phyloP scores from a whole-genome alignment of 345 rosid species.

The Xanthoceras sorbifolium region DNA sequence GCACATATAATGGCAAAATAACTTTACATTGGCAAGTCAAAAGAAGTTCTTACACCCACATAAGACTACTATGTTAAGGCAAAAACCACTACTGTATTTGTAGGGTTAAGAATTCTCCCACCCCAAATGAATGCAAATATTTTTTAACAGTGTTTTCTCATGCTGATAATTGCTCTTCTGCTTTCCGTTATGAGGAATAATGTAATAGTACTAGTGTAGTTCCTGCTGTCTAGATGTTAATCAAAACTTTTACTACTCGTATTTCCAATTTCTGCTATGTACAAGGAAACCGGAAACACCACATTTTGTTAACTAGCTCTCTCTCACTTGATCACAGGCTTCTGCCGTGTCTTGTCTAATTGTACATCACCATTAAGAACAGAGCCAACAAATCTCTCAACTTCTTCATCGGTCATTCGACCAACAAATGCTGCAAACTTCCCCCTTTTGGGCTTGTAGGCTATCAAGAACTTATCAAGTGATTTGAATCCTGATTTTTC shows the following conservation, averaged over 20 bases:
- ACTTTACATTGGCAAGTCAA: no score
- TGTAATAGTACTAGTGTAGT: background rate
- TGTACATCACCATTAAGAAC: constrained; percentile 77
- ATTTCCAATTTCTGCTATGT: background rate
- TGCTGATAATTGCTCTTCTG: no score
- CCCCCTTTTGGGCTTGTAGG: constrained; percentile 73
- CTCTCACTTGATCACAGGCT: constrained; percentile 52
- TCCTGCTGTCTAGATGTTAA: background rate
- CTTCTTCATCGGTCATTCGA: constrained; percentile 54
- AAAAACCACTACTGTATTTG: background rate
- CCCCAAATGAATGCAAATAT: no score
- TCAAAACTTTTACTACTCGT: background rate
- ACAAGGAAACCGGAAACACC: constrained; percentile 11
- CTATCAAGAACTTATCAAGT: constrained; percentile 53
- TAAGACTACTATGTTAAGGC: background rate
- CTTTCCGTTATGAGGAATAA: background rate
- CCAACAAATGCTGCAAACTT: constrained; percentile 57
- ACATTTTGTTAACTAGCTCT: background rate
- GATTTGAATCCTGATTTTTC: constrained; percentile 65
- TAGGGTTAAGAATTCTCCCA: background rate
- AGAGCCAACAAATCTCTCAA: constrained; percentile 66
- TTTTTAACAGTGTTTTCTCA: no score
- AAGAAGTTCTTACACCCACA: background rate
- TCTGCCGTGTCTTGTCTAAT: constrained; percentile 55
- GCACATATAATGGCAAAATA: background rate